Base-by-base conservation (phyloP, 1,284 basidiomycete species). In the Sporisorium exsertum region DNA sequence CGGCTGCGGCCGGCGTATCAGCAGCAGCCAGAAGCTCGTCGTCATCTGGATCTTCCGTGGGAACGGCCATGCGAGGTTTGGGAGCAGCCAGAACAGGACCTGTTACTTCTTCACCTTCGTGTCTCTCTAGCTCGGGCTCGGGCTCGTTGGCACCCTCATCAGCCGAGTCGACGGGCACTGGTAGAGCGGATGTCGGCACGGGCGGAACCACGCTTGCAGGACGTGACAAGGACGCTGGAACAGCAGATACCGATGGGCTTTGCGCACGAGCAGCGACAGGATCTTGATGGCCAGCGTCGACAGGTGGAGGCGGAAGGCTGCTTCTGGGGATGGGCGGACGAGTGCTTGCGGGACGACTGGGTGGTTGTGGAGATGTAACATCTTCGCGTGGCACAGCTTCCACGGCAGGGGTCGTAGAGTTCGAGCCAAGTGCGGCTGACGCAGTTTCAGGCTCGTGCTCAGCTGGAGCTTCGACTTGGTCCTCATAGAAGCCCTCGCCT, bases 281-380 rank as follows among this genome's bases (percentile, higher is more conserved):
- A 49, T 63, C 72, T 7, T 70, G 60, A 7, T 61, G 51, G 15
- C 33, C 56, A 29, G 29, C 27, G 7, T 53, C 37, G 0, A 27
- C 22, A 0, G 80, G 74, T 1, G 77, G 69, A 3, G 64, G 57
- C 22, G 79, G 73, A 15, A 78, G 50, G 13, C 26, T 57, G 0
- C 78, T 72, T 58, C 67, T 71, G 1, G 79, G 79, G 16, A 81
- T 32, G 16, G 79, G 79, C 16, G 79, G 79, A 32, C 79, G 61
- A 40, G 76, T 70, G 56, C 79, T 81, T 13, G 77, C 57, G 10
- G 79, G 71, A 6, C 75, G 63, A 40, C 78, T 77, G 24, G 78
- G 73, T 18, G 77, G 74, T 49, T 75, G 67, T 0, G 64, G 64
- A 18, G 64, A 67, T 1, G 54, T 42, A 24, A 61, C 45, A 10